A percentile compares a stretch with the other conserved stretches of the same genome.
Evolutionary conservation across 2,329 filamentous ascomycete genomes (phyloP).

Genomic region (Nigrospora osmanthi): DNA sequence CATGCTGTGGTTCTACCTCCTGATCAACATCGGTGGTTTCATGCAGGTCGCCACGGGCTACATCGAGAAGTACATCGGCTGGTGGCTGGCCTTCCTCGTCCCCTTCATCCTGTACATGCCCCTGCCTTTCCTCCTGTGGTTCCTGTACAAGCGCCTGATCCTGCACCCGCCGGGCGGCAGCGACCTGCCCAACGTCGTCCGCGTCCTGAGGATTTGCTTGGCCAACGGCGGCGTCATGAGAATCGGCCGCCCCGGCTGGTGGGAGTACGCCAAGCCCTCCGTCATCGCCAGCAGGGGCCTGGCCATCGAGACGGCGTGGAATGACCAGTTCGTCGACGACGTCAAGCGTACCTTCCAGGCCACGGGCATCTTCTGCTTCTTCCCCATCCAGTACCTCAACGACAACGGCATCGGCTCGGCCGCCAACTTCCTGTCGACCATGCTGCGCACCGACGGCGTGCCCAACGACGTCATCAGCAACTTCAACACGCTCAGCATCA

Average conservation of each 20-base stretch:
- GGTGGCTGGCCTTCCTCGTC: constrained; percentile 39
- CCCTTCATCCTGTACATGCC: constrained; percentile 35
- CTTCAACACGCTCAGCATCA: constrained; percentile 42
- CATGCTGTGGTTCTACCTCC: constrained; percentile 56
- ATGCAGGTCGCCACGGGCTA: constrained; percentile 44
- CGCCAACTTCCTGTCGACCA: constrained; percentile 37
- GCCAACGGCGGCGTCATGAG: constrained; percentile 28
- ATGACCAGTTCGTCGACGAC: constrained; percentile 61
- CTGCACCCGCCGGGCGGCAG: constrained; percentile 36
- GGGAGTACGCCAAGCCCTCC: constrained; percentile 52
- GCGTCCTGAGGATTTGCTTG: constrained; percentile 29
- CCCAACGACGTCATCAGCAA: constrained; percentile 42
- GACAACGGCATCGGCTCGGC: constrained; percentile 43
- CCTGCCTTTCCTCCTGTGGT: constrained; percentile 32
- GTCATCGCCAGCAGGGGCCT: constrained; percentile 35
- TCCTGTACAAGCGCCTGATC: constrained; percentile 31
- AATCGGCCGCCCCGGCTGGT: constrained; percentile 40
- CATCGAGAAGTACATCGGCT: constrained; percentile 41
- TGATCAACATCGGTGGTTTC: constrained; percentile 47
- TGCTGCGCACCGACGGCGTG: constrained; percentile 38
- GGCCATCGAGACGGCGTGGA: constrained; percentile 37
- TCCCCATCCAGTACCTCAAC: constrained; percentile 35
- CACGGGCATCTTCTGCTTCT: constrained; percentile 52
- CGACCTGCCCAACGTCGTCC: constrained; percentile 34
- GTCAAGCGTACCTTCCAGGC: constrained; percentile 51